Conservation (phyloP, 306 rosid genomes). For the Casuarina cunninghamiana region DNA sequence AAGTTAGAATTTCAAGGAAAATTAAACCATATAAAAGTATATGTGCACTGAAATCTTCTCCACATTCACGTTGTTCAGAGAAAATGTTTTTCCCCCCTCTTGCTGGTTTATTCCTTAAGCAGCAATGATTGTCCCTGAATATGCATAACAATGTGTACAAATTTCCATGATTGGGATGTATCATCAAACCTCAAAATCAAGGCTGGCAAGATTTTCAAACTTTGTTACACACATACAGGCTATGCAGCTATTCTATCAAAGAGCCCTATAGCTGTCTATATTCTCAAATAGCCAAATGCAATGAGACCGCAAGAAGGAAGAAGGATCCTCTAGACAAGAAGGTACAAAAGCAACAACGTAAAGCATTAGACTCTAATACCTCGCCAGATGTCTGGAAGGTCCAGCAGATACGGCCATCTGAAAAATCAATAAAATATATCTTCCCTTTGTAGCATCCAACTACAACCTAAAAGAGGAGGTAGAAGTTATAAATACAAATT, state of each 20-base stretch:
- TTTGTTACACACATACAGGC: not conserved
- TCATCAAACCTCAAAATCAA: not conserved
- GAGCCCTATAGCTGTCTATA: not conserved
- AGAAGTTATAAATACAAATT: slow-evolving; percentile 21
- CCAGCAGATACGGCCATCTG: slow-evolving; percentile 69
- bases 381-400: slow-evolving; percentile 81
- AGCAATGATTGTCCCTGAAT: not conserved
- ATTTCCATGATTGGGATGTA: not conserved
- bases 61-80: not conserved
- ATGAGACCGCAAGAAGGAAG: not conserved
- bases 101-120: not conserved
- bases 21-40: not conserved
- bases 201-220: not conserved
- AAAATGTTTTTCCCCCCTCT: not conserved
- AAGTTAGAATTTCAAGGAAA: not conserved
- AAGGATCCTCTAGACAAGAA: slow-evolving; percentile 30
- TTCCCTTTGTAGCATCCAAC: slow-evolving; percentile 93
- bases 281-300: not conserved
- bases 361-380: slow-evolving; percentile 45
- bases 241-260: not conserved
- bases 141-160: not conserved
- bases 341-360: slow-evolving; percentile 11
- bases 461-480: slow-evolving; percentile 59
- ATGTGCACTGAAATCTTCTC: not conserved
- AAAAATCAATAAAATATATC: slow-evolving; percentile 75